Base-by-base conservation (phyloP, 2,329 filamentous ascomycete species). In the Ambrosiella xylebori region DNA sequence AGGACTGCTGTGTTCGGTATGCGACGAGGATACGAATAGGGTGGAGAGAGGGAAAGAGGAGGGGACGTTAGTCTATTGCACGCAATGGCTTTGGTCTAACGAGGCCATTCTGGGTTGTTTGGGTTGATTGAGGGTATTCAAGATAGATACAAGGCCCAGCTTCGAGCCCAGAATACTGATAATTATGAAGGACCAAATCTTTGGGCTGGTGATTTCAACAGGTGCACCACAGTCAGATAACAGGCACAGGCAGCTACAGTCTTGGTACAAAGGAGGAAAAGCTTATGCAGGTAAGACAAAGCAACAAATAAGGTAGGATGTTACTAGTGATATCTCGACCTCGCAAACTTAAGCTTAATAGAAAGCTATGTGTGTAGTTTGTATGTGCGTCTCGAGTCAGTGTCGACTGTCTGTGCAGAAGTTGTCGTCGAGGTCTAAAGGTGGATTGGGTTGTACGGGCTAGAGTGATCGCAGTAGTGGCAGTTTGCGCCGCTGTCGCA, bases 81-180 rank as follows among this genome's bases (percentile, higher is more conserved):
- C 52, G 12, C 37, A 41, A 38, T 40, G 52, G 19, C 27, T 38
- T 39, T 41, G 44, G 47, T 45, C 44, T 44, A 49, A 45, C 56
- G 59, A 60, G 44, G 55, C 59, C 59, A 60, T 60, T 40, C 59
- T 60, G 59, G 53, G 56, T 27, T 57, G 41, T 53, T 27, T 40
- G 62, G 55, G 27, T 45, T 49, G n/a, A 17, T 47, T 17, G 44
- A 47, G 44, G 44, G 44, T 47, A 17, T 8, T 15, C 13, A 41
- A 47, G 47, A 35, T 57, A 47, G 47, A 54, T 44, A n/a, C 38
- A 44, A 27, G 47, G 38, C n/a, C 35, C n/a, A 47, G n/a, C 8
- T 15, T 47, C 8, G 13, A 17, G 19, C 7, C 8, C 19, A 13
- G n/a, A 47, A 38, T 35, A 7, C 12, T 51, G 47, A 35, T 51